Evolutionary conservation across 192 early-diverging fungal genomes (phyloP), one percentile per base, ranked within the genome.

Genomic region (Coemansia reversa): DNA sequence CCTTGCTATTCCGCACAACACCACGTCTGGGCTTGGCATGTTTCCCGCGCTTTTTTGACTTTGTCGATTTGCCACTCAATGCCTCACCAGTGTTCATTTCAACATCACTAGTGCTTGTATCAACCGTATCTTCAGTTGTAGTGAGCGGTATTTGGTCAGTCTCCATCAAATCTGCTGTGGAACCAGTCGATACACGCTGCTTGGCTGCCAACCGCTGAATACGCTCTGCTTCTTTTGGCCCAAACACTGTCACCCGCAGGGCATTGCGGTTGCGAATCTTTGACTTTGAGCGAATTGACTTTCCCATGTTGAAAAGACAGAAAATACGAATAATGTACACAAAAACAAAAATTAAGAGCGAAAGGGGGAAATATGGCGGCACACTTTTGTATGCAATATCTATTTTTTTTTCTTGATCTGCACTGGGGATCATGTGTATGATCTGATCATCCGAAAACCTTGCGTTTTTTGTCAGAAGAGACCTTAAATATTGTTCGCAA

Each of bases 271-370:
- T 72, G 52, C 63, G 63, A 30, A 78, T 78, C 60, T 58, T 68
- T 56, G 70, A 68, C 62, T 78, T 78, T 72, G 75, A 78, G 42
- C 75, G 75, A 8, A 51, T 55, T 18, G 75, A 78, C 62, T 69
- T 72, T 65, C 45, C 75, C 75, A 78, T 78, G 19, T 19, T 14
- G 19, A 24, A 55, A 49, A 32, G 1, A 51, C 48, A 30, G 30
- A 48, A 25, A 50, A 55, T 66, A 50, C 8, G 35, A 39, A 32
- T 12, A 47, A 50, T 69, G 29, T 62, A 22, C 39, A 60, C n/a
- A 53, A 24, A 47, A 14, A 48, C 22, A 14, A 22, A 11, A 18
- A 19, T 7, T 11, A 27, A 14, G 20, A 12, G 39, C 47, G 20
- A 51, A 24, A 18, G 19, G 32, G 22, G 9, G 47, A 8, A 49